A percentile compares a stretch with the other conserved stretches of the same genome.
Evolutionary conservation across 805 yeast species (phyloP).

Genomic region (Sugiyamaella chiloensis): DNA sequence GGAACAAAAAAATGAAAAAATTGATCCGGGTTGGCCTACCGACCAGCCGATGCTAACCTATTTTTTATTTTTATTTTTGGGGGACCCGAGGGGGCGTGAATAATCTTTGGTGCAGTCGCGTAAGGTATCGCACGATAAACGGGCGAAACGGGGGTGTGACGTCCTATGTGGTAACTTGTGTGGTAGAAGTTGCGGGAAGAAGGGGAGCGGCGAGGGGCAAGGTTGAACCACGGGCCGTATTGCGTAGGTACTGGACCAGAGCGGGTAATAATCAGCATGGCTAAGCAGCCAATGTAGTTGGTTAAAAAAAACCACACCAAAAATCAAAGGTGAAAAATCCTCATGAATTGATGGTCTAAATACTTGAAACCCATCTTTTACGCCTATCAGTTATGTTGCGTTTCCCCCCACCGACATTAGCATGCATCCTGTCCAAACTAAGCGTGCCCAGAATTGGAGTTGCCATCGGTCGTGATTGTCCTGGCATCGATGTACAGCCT

Average conservation of each 20-base stretch:
- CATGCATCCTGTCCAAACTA: not conserved
- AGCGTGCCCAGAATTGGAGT: not conserved
- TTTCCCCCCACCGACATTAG: not conserved
- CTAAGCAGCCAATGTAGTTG: too few species aligned
- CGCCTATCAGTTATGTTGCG: not conserved
- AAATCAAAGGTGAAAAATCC: too few species aligned
- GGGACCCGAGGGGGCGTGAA: not conserved
- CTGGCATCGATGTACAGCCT: constrained; percentile 1
- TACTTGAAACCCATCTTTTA: not conserved
- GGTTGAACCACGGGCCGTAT: not conserved
- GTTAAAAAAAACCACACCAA: too few species aligned
- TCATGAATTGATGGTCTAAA: too few species aligned
- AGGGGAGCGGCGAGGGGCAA: not conserved
- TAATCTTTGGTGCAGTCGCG: constrained; percentile 4
- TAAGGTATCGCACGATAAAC: constrained; percentile 4
- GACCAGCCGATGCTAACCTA: not conserved
- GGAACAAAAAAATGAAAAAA: too few species aligned
- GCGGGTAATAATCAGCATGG: constrained; percentile 4
- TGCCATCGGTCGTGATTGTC: constrained; percentile 5
- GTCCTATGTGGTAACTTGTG: constrained; percentile 5
- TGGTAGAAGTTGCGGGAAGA: constrained; percentile 3
- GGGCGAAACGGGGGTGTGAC: not conserved
- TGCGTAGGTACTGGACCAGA: constrained; percentile 1
- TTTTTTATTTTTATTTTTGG: not conserved
- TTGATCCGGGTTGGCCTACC: constrained; percentile 1